Percentiles rank a stretch among this genome's conserved stretches.
Evolutionary conservation across 2,329 filamentous ascomycete species (phyloP).

Genomic region (Paramyrothecium sp.): DNA sequence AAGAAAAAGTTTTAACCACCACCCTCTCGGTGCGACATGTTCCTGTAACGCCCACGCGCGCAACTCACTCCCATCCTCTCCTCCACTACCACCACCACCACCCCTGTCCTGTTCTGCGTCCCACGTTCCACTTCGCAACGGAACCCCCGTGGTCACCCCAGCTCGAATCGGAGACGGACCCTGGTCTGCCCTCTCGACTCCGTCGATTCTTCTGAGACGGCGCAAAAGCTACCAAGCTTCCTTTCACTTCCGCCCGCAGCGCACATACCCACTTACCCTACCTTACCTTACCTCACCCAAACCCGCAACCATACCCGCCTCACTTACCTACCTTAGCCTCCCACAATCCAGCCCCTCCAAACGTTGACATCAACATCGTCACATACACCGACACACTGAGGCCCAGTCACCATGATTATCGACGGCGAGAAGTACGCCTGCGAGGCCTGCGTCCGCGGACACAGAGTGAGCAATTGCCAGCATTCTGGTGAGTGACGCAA

Average conservation of each 20-base stretch:
- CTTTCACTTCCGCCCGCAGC: conserved; percentile 1
- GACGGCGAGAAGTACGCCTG: conserved; percentile 98
- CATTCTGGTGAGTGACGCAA: conserved; percentile 73
- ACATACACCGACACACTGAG: no score
- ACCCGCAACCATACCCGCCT: conserved; percentile 2
- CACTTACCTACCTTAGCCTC: conserved; percentile 3
- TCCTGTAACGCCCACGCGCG: conserved; percentile 1
- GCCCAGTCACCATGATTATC: conserved; percentile 76
- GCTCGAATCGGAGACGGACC: conserved; percentile 13
- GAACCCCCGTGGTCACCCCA: conserved; percentile 9
- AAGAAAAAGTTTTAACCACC: not conserved
- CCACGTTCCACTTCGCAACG: conserved; percentile 11
- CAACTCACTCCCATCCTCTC: no score
- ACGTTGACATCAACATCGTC: conserved; percentile 8
- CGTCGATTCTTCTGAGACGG: not conserved
- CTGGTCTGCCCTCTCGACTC: conserved; percentile 4
- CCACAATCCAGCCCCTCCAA: conserved; percentile 7
- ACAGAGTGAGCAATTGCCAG: conserved; percentile 98
- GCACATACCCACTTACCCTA: conserved; percentile 4
- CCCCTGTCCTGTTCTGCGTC: not conserved
- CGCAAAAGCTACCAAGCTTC: not conserved
- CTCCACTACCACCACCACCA: no score
- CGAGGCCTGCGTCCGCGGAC: conserved; percentile 95
- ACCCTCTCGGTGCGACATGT: not conserved
- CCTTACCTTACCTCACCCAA: conserved; percentile 3